These are phyloP conservation scores for Aspergillus spinulosporus DNA, from an alignment of 2,329 filamentous ascomycete genomes.

Conservation along the genomic window DNA sequence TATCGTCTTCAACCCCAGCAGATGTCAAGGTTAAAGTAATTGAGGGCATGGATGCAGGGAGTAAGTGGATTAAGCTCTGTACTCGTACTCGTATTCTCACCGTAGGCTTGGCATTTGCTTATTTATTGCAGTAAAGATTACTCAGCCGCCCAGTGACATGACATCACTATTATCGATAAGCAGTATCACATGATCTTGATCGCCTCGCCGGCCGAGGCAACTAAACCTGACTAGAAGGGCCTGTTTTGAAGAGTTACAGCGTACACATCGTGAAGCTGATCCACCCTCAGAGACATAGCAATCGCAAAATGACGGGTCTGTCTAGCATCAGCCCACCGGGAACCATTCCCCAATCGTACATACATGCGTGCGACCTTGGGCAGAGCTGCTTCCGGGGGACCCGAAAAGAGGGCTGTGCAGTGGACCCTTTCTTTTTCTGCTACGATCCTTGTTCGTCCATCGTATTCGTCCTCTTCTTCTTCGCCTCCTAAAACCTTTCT, in stretches of 20 bases:
- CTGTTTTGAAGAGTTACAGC: not conserved
- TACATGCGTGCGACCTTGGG: not conserved
- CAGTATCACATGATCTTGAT: constrained; percentile 4
- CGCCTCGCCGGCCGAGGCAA: not conserved
- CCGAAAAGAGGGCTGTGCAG: constrained; percentile 24
- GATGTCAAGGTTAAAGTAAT: no score
- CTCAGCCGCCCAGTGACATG: not conserved
- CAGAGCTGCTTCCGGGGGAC: constrained; percentile 3
- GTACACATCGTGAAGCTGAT: not conserved
- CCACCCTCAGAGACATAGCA: constrained; percentile 9
- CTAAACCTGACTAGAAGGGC: not conserved
- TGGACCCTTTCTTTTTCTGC: constrained; percentile 18
- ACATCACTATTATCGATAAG: constrained; percentile 11
- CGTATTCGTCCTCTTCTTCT: constrained; percentile 13
- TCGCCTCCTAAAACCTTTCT: constrained; percentile 22
- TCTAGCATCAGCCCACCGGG: not conserved
- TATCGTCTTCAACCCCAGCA: no score
- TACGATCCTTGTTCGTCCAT: constrained; percentile 3
- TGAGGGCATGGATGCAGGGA: not conserved
- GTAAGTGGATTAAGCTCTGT: not conserved
- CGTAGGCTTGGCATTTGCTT: not conserved
- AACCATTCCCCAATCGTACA: not conserved
- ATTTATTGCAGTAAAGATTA: not conserved
- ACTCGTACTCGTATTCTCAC: not conserved
- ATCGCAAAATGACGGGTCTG: constrained; percentile 11